Base-by-base conservation (phyloP, 495 filamentous ascomycete species). In the Cetradonia linearis region DNA sequence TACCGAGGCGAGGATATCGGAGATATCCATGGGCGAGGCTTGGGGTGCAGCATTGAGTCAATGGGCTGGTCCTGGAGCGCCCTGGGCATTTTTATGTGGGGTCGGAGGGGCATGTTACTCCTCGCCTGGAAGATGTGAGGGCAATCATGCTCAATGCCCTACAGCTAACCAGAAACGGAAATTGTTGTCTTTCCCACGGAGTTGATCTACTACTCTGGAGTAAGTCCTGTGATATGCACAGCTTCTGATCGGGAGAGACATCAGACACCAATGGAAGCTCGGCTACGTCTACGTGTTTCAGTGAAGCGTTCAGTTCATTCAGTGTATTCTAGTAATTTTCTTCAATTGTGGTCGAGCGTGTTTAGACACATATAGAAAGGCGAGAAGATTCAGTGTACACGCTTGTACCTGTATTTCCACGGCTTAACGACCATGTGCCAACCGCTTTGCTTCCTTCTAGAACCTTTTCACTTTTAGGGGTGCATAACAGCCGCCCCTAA, bases 1-100 rank as follows among this genome's bases (percentile, higher is more conserved):
- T 62, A 92, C 85, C 65, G 88, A 85, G 70, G 81, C 84, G 62
- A 95, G 83, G 65, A 95, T 92, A 73, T 93, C 88, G 72, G 88
- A 83, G 67, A 95, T 95, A 66, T 95, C 90, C 86, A 92, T 93
- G 60, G 40, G 14, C 14, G 48, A 0, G 11, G 4, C 7, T 53
- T 23, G 20, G 16, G 5, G 14, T 23, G 34, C 34, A 42, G 48
- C n/a, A 60, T 60, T 28, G 34, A 53, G 18, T 40, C 27, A 36
- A 27, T 33, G 10, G 25, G 30, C 30, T 34, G 25, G 14, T 20
- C 11, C 23, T 5, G 27, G 20, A 1, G 16, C 20, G 2, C n/a
- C n/a, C 8, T 1, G 34, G 36, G 38, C 36, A 49, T 54, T 36
- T 42, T 9, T 23, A 38, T 23, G 38, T 8, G 2, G 9, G 13